phyloP scores from a whole-genome alignment of 2,329 filamentous ascomycete genomes.

The Xylaria sp. region DNA sequence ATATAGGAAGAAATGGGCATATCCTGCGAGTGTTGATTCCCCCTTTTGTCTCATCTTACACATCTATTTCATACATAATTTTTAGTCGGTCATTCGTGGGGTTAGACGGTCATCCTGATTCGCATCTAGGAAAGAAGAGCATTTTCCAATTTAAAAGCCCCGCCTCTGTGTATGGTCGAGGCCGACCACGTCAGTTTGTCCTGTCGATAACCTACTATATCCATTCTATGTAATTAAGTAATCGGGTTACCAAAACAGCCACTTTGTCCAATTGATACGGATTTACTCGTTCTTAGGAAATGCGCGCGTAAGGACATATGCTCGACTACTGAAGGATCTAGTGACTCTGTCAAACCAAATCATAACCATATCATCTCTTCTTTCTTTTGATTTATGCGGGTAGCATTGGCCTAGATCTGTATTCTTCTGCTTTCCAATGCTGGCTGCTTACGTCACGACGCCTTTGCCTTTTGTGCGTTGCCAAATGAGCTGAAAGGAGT shows the following conservation, averaged over 20 bases:
- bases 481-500: background rate
- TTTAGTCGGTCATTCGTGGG: constrained; percentile 29
- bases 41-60: constrained; percentile 11
- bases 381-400: background rate
- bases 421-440: background rate
- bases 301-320: background rate
- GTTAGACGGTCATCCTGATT: constrained; percentile 38
- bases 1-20: constrained; percentile 26
- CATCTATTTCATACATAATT: constrained; percentile 30
- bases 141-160: constrained; percentile 25
- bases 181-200: background rate
- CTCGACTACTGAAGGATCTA: background rate
- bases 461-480: background rate
- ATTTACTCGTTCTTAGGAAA: background rate
- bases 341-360: background rate
- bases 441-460: background rate
- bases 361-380: background rate
- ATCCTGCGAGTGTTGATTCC: constrained; percentile 9
- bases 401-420: background rate
- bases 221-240: background rate
- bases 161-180: background rate
- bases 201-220: background rate
- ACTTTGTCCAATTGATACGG: background rate
- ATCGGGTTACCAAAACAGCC: background rate
- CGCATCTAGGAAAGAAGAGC: constrained; percentile 37